Evolutionary conservation across 2,329 filamentous ascomycete species (phyloP).

Genomic region (Cladosporium sp.): DNA sequence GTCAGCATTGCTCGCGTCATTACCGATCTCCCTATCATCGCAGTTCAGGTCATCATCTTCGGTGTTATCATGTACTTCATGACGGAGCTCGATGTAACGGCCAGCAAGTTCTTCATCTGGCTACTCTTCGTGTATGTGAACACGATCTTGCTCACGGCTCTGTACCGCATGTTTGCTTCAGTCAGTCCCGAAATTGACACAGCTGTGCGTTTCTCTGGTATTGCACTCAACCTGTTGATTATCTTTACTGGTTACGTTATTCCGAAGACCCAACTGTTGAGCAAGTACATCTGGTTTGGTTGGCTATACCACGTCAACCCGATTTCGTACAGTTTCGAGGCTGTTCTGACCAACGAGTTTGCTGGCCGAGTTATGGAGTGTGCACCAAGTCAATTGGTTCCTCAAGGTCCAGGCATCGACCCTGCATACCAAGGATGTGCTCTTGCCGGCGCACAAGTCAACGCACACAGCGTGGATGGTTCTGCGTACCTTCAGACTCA

Average conservation of each 20-base stretch:
- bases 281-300: slow-evolving; percentile 62
- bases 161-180: slow-evolving; percentile 65
- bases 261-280: slow-evolving; percentile 56
- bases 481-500: slow-evolving; percentile 50
- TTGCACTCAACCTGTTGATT: slow-evolving; percentile 58
- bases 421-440: slow-evolving; percentile 59
- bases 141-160: slow-evolving; percentile 58
- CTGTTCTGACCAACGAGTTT: slow-evolving; percentile 65
- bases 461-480: slow-evolving; percentile 50
- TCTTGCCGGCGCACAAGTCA: slow-evolving; percentile 54
- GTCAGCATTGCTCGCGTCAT: slow-evolving; percentile 59
- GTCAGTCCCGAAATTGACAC: slow-evolving; percentile 62
- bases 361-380: slow-evolving; percentile 55
- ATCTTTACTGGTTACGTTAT: slow-evolving; percentile 67
- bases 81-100: slow-evolving; percentile 54
- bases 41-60: slow-evolving; percentile 57
- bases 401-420: slow-evolving; percentile 53
- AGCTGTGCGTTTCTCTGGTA: slow-evolving; percentile 61
- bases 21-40: slow-evolving; percentile 59
- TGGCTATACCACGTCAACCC: slow-evolving; percentile 55
- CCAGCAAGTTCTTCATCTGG: slow-evolving; percentile 63
- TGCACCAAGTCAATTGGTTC: slow-evolving; percentile 55
- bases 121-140: slow-evolving; percentile 61
- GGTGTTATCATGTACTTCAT: slow-evolving; percentile 64
- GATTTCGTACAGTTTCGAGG: slow-evolving; percentile 60